Evolutionary conservation across 768 basidiomycete genomes (phyloP).

Genomic region (Lactarius quietus): DNA sequence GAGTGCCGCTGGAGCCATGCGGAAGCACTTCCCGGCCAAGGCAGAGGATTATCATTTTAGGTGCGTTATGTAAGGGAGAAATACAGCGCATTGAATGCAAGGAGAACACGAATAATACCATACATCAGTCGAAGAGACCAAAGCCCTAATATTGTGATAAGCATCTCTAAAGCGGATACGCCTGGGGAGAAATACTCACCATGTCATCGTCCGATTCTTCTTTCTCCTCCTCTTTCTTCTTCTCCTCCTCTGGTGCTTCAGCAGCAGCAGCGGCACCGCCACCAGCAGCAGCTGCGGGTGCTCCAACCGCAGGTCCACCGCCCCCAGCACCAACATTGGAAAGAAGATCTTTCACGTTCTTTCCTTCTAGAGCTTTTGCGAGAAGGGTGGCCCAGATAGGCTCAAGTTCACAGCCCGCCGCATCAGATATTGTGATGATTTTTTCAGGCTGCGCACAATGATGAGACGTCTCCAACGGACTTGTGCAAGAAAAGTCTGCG

Average conservation of each 20-base stretch:
- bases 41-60: conserved; percentile 6
- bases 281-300: conserved; percentile 50
- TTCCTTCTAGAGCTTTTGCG: conserved; percentile 96
- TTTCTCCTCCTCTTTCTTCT: conserved; percentile 85
- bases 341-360: conserved; percentile 94
- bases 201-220: conserved; percentile 90
- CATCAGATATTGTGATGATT: conserved; percentile 77
- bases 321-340: conserved; percentile 94
- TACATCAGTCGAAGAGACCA: conserved; percentile 86
- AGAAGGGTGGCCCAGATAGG: conserved; percentile 97
- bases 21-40: neutral
- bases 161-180: conserved; percentile 1
- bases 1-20: neutral
- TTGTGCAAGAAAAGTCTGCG: conserved; percentile 34
- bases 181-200: conserved; percentile 43
- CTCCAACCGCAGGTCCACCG: conserved; percentile 70
- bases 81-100: conserved; percentile 16
- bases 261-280: conserved; percentile 59
- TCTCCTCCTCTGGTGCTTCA: conserved; percentile 73
- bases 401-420: conserved; percentile 84
- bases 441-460: conserved; percentile 70
- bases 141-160: conserved; percentile 60
- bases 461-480: neutral
- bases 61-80: conserved; percentile 10
- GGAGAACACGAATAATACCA: conserved; percentile 18